Evolutionary conservation across 2,329 filamentous ascomycete genomes (phyloP).

Genomic region (Hansfordia pulvinata): DNA sequence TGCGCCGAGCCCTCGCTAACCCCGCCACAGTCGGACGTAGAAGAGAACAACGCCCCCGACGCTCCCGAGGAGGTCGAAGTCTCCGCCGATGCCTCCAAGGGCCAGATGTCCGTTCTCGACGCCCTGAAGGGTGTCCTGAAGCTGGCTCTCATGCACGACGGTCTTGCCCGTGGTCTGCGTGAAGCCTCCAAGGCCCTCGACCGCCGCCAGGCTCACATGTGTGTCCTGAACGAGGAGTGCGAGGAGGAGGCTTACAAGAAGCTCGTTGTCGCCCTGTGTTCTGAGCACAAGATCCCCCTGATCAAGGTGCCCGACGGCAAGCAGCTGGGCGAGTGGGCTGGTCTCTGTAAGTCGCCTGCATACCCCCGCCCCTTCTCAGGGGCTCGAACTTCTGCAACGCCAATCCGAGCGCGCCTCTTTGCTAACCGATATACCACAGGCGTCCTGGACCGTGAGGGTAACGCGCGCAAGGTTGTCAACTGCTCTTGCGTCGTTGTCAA

Average conservation of each 20-base stretch:
- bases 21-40: slow-evolving; percentile 85
- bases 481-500: slow-evolving; percentile 99
- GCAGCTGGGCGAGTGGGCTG: slow-evolving; percentile 99
- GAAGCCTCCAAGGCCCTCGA: slow-evolving; percentile 98
- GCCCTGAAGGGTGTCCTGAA: slow-evolving; percentile 98
- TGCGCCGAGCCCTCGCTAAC: slow-evolving; percentile 1
- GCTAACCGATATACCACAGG: slow-evolving; percentile 38
- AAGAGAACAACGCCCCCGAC: slow-evolving; percentile 89
- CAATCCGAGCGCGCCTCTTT: not conserved
- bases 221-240: slow-evolving; percentile 98
- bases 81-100: slow-evolving; percentile 76
- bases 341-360: slow-evolving; percentile 78
- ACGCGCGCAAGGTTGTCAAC: slow-evolving; percentile 99
- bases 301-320: slow-evolving; percentile 99
- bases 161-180: slow-evolving; percentile 93
- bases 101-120: slow-evolving; percentile 95
- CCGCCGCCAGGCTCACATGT: slow-evolving; percentile 98
- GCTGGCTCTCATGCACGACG: slow-evolving; percentile 98
- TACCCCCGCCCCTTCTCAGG: too few relatives aligned
- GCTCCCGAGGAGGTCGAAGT: slow-evolving; percentile 88
- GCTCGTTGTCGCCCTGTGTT: slow-evolving; percentile 96
- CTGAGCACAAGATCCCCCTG: slow-evolving; percentile 98
- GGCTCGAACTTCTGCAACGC: not conserved
- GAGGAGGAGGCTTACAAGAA: slow-evolving; percentile 99
- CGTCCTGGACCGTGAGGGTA: slow-evolving; percentile 97